These are phyloP conservation scores for Globisporangium acanthophoron DNA, from an alignment of 352 stramenopile species.

Conservation along the genomic window DNA sequence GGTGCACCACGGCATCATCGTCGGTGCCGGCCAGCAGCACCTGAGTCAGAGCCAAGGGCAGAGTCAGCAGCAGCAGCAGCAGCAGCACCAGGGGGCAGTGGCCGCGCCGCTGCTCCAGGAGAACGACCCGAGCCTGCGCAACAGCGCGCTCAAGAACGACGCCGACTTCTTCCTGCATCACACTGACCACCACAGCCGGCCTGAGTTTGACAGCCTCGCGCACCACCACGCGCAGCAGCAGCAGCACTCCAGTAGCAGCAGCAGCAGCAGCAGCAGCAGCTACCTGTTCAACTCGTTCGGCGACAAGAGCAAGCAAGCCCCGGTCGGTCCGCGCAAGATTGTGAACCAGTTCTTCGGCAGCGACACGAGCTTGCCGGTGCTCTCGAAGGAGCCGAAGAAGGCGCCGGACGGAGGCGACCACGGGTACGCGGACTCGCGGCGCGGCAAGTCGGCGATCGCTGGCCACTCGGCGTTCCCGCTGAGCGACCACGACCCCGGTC, in stretches of 20 bases:
- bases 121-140: constrained; percentile 19
- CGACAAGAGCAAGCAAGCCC: constrained; percentile 32
- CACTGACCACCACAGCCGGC: constrained; percentile 7
- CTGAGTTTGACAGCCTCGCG: constrained; percentile 11
- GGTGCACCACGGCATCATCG: constrained; percentile 31
- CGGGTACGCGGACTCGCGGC: constrained; percentile 26
- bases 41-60: neutral
- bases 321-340: constrained; percentile 23
- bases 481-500: constrained; percentile 5
- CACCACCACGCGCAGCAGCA: constrained; percentile 16
- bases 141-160: constrained; percentile 10
- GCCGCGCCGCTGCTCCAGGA: constrained; percentile 5
- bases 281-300: constrained; percentile 28
- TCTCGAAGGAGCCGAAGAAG: constrained; percentile 40
- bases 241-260: constrained; percentile 9
- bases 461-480: constrained; percentile 16
- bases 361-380: constrained; percentile 18
- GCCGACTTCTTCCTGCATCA: constrained; percentile 6
- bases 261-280: constrained; percentile 19
- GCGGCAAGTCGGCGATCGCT: constrained; percentile 13
- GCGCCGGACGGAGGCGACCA: constrained; percentile 21
- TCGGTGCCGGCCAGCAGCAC: constrained; percentile 35
- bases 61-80: neutral
- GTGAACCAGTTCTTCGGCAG: constrained; percentile 33
- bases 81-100: too few relatives aligned